These are phyloP conservation scores for Hypoxylon rubiginosum DNA, from an alignment of 2,329 filamentous ascomycete genomes.

Conservation along the genomic window DNA sequence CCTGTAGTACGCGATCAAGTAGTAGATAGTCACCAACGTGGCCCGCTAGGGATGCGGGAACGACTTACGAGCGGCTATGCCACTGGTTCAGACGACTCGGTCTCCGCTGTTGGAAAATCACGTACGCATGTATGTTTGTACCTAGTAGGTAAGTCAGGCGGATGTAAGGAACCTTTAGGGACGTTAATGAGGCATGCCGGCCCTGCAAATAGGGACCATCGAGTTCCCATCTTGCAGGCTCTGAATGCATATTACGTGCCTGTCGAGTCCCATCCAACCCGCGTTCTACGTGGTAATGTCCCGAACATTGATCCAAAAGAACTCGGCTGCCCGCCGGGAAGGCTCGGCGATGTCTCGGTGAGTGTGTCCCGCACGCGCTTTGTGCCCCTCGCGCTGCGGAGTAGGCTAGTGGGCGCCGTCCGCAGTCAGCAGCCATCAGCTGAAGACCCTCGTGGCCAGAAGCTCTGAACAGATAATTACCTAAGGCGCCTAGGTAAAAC, in stretches of 20 bases:
- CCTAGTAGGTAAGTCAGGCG: slow-evolving; percentile 11
- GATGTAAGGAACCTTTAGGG: slow-evolving; percentile 16
- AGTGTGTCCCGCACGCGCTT: slow-evolving; percentile 37
- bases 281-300: slow-evolving; percentile 25
- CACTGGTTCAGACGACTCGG: slow-evolving; percentile 9
- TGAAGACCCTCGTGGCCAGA: slow-evolving; percentile 1
- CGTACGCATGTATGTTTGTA: slow-evolving; percentile 16
- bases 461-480: slow-evolving; percentile 2
- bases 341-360: slow-evolving; percentile 45
- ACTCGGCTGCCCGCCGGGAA: slow-evolving; percentile 41
- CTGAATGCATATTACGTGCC: slow-evolving; percentile 17
- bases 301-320: slow-evolving; percentile 35
- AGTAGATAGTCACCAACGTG: slow-evolving; percentile 30
- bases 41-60: slow-evolving; percentile 27
- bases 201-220: slow-evolving; percentile 20
- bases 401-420: slow-evolving; percentile 30
- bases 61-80: slow-evolving; percentile 6
- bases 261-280: slow-evolving; percentile 24
- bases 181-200: slow-evolving; percentile 26
- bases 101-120: slow-evolving; percentile 15
- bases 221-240: slow-evolving; percentile 17
- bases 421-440: slow-evolving; percentile 6
- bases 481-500: slow-evolving; percentile 4
- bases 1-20: slow-evolving; percentile 26
- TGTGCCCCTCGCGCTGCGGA: slow-evolving; percentile 31